Conservation (phyloP, 257 asterid species). For the Eucommia ulmoides region DNA sequence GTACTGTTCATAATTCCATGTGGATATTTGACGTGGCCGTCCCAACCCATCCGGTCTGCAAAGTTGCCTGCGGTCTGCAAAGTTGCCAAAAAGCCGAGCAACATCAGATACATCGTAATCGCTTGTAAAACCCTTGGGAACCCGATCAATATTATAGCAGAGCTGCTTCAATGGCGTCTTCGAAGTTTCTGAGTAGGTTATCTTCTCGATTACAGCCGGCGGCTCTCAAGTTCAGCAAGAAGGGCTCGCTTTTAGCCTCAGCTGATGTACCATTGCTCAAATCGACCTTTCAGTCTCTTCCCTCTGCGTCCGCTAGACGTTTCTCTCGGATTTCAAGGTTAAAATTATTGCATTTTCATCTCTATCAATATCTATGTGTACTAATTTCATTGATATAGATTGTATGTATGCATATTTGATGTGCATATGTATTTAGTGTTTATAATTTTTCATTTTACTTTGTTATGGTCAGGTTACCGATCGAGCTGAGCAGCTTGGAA, state of each 20-base stretch:
- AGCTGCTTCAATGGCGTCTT: conserved; percentile 34
- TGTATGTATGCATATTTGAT: background rate
- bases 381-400: background rate
- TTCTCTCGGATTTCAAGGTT: conserved; percentile 34
- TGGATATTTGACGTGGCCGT: too few species aligned
- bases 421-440: background rate
- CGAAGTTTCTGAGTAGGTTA: conserved; percentile 26
- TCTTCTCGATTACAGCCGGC: conserved; percentile 24
- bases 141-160: too few species aligned
- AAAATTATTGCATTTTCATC: too few species aligned
- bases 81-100: too few species aligned
- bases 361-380: too few species aligned
- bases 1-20: too few species aligned
- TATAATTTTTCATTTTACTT: background rate
- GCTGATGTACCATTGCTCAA: conserved; percentile 15
- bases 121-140: too few species aligned
- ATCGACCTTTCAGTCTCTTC: conserved; percentile 18
- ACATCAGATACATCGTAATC: too few species aligned
- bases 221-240: conserved; percentile 17
- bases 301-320: conserved; percentile 29
- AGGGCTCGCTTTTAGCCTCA: conserved; percentile 5
- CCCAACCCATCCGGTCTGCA: too few species aligned
- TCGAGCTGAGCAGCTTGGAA: conserved; percentile 41
- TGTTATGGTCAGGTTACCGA: conserved; percentile 42
- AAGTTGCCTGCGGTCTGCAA: too few species aligned